Conservation (phyloP, 2,329 filamentous ascomycete genomes). For the Endocalyx cinctus region DNA sequence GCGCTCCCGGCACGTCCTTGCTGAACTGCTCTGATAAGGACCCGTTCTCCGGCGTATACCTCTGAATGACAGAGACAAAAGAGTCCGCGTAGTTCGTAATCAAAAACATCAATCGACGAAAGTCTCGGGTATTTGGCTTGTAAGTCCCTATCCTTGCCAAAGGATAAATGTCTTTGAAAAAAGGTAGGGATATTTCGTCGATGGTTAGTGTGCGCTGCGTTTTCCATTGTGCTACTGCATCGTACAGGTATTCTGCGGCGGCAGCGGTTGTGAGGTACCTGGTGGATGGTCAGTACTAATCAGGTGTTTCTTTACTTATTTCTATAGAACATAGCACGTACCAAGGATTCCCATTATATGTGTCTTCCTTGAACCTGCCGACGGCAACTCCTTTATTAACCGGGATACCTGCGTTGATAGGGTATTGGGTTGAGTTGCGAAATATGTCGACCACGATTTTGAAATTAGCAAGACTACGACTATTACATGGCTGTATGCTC, state of each 20-base stretch:
- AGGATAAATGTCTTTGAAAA: slow-evolving; percentile 1
- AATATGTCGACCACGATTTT: slow-evolving; percentile 1
- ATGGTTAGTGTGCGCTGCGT: slow-evolving; percentile 1
- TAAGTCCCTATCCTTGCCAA: not conserved
- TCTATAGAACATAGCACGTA: not conserved
- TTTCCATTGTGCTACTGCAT: slow-evolving; percentile 1
- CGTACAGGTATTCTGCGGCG: slow-evolving; percentile 1
- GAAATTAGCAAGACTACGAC: slow-evolving; percentile 1
- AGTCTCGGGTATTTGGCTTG: too few relatives aligned
- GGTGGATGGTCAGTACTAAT: too few relatives aligned
- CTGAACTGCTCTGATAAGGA: slow-evolving; percentile 1
- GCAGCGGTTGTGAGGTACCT: slow-evolving; percentile 1
- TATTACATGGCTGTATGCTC: slow-evolving; percentile 1
- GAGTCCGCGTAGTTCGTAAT: not conserved
- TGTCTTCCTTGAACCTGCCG: not conserved
- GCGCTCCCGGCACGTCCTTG: not conserved
- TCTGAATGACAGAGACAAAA: slow-evolving; percentile 1
- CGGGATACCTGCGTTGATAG: not conserved
- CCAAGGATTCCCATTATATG: not conserved
- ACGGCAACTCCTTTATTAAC: slow-evolving; percentile 1
- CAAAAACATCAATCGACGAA: too few relatives aligned
- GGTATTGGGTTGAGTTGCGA: not conserved
- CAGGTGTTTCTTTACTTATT: too few relatives aligned
- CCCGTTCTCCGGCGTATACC: slow-evolving; percentile 1
- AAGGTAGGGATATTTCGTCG: not conserved